Conservation (phyloP, 1,284 basidiomycete genomes). For the Pseudozyma sp. region DNA sequence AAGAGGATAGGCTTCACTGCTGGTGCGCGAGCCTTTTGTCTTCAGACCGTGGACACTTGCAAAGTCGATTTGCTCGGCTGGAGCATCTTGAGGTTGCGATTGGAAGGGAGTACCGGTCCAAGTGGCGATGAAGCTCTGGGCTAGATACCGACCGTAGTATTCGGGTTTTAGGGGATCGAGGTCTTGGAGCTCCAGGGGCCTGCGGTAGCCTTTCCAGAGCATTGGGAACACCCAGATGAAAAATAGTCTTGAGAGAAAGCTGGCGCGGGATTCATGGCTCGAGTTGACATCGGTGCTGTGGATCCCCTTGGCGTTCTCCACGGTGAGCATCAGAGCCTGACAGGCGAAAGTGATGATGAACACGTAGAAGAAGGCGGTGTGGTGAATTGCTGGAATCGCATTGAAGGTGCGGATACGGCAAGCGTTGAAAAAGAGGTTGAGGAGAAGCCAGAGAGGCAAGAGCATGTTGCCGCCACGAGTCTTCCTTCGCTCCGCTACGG, state of each 20-base stretch:
- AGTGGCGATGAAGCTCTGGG: slow-evolving; percentile 23
- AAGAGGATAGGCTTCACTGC: slow-evolving; percentile 21
- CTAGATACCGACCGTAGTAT: slow-evolving; percentile 35
- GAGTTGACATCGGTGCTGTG: slow-evolving; percentile 18
- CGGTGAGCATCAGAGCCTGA: slow-evolving; percentile 46
- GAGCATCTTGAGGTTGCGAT: background rate
- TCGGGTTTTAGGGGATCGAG: slow-evolving; percentile 46
- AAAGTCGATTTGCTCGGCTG: background rate
- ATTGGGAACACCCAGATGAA: slow-evolving; percentile 56
- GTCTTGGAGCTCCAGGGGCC: slow-evolving; percentile 41
- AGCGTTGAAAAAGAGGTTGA: slow-evolving; percentile 40
- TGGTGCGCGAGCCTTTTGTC: slow-evolving; percentile 11
- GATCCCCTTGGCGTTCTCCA: slow-evolving; percentile 47
- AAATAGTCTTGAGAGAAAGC: slow-evolving; percentile 50
- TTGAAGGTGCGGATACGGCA: slow-evolving; percentile 51
- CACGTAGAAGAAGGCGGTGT: slow-evolving; percentile 42
- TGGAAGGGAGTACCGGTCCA: slow-evolving; percentile 24
- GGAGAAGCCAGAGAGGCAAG: slow-evolving; percentile 53
- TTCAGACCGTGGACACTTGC: slow-evolving; percentile 9
- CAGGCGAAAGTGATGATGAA: slow-evolving; percentile 32
- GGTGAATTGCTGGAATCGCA: slow-evolving; percentile 24
- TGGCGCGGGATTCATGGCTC: slow-evolving; percentile 49
- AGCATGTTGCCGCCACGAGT: slow-evolving; percentile 40
- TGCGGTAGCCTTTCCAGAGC: slow-evolving; percentile 43
- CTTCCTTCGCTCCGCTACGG: slow-evolving; percentile 42